Evolutionary conservation across 176 grass and related monocot species (phyloP).

Genomic region (Oryza meridionalis): DNA sequence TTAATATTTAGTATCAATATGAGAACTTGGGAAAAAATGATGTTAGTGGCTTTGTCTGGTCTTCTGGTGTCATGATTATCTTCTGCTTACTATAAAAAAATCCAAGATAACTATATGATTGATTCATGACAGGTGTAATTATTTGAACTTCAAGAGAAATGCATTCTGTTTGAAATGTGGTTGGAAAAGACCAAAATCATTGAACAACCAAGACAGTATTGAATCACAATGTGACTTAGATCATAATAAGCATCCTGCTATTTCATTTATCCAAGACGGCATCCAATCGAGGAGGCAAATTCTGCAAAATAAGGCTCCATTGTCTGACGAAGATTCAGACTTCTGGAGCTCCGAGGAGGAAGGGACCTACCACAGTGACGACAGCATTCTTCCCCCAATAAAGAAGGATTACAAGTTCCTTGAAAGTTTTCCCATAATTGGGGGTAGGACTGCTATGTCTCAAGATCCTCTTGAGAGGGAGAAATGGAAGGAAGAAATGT

Average conservation of each 20-base stretch:
- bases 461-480: constrained; percentile 58
- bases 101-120: constrained; percentile 21
- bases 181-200: constrained; percentile 88
- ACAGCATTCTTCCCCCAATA: not conserved
- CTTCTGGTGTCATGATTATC: constrained; percentile 9
- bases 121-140: constrained; percentile 77
- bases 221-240: constrained; percentile 37
- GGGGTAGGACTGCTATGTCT: constrained; percentile 59
- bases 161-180: constrained; percentile 72
- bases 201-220: constrained; percentile 55
- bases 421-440: constrained; percentile 75
- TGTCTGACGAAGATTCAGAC: constrained; percentile 51
- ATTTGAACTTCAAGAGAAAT: constrained; percentile 93
- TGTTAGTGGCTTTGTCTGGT: not conserved
- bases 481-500: constrained; percentile 88
- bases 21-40: not conserved
- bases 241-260: constrained; percentile 38
- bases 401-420: constrained; percentile 42
- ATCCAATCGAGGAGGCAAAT: constrained; percentile 16
- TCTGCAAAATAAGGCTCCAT: constrained; percentile 39
- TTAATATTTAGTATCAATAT: constrained; percentile 5
- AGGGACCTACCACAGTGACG: constrained; percentile 4
- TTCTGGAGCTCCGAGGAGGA: constrained; percentile 56
- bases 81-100: constrained; percentile 14
- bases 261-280: constrained; percentile 79